Evolutionary conservation across 2,329 filamentous ascomycete species (phyloP), one percentile per base, ranked within the genome.

Genomic region (Rhexocercosporidium sp.): DNA sequence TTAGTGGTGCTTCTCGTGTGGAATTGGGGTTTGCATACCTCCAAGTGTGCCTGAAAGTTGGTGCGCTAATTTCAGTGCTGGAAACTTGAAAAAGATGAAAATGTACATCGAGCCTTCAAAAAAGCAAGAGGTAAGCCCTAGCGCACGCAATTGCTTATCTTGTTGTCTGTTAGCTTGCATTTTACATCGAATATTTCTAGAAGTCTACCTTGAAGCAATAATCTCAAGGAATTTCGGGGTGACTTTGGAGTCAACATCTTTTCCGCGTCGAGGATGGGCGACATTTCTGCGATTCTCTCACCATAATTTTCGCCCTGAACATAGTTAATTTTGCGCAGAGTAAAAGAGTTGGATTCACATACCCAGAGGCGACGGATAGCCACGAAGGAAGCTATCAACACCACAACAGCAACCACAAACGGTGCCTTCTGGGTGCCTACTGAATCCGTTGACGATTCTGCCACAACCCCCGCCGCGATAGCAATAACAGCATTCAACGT

Each of bases 101-200:
- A 88, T 79, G 73, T 88, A 88, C 79, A 88, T 85, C 12, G 85
- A 82, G 12, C 85, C 85, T 75, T 89, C 87, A 70, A 88, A 87
- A 72, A 85, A 81, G 64, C 82, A 85, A 1, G 84, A 83, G 1
- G 82, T 81, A 57, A 87, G 73, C 1, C 79, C 81, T 5, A 89
- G 77, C 1, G 83, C 79, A 27, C 85, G 73, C 44, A 88, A 80
- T 9, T 82, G 80, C 47, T 80, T 82, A 70, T 85, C 81, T 75
- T 69, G 14, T 22, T 3, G 3, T 18, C 8, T 8, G 1, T n/a
- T 20, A 56, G 29, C 3, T 34, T 34, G 7, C 2, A 2, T 3
- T 37, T 1, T 22, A 7, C 5, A 34, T 34, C 5, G 7, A 27
- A 29, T 51, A 20, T 14, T 1, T 56, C 7, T 18, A 3, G 18